Evolutionary conservation across 306 rosid species (phyloP), one percentile per base, ranked within the genome.

Genomic region (Castanea mollissima): DNA sequence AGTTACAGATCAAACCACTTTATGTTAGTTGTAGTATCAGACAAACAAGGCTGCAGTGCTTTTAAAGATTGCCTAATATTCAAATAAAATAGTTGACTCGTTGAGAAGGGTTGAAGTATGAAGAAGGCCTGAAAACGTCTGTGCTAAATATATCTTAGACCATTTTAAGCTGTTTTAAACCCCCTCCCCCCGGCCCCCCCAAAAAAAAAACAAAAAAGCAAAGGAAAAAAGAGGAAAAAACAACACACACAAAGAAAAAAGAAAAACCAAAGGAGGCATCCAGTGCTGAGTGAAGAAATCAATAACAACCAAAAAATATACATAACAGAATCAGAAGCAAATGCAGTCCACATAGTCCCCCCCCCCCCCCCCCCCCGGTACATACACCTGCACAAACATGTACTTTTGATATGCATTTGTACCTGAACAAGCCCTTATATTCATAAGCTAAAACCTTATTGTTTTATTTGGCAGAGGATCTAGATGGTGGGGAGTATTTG

Each of bases 401-500:
- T 11, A 20, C 5, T 2, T 5, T 79, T 49, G 27, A 19, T 64
- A 69, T 79, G 35, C 57, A 55, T 83, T 56, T 84, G 46, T 9
- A 19, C 15, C 25, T 74, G 74, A 55, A 67, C 49, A 23, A 32
- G 58, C 63, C 35, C 55, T 54, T 56, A 55, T 41, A 55, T 41
- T 63, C 4, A 23, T 55, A 38, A 2, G 63, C 82, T 85, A 52
- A 83, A 71, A 41, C 44, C 55, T 74, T n/a, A 73, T 82, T 81
- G 55, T 77, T 81, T 63, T 78, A 44, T 70, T 81, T 92, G n/a
- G 74, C 93, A 94, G 99, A 94, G 91, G 93, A 91, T 74, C 88
- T 94, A 71, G 97, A 94, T 80, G 99, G 95, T 20, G 99, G 99
- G 78, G 93, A 94, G 76, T 94, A 94, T 84, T 89, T 94, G 77